phyloP scores from a whole-genome alignment of 2,329 filamentous ascomycete genomes.

The Aspergillus felis region DNA sequence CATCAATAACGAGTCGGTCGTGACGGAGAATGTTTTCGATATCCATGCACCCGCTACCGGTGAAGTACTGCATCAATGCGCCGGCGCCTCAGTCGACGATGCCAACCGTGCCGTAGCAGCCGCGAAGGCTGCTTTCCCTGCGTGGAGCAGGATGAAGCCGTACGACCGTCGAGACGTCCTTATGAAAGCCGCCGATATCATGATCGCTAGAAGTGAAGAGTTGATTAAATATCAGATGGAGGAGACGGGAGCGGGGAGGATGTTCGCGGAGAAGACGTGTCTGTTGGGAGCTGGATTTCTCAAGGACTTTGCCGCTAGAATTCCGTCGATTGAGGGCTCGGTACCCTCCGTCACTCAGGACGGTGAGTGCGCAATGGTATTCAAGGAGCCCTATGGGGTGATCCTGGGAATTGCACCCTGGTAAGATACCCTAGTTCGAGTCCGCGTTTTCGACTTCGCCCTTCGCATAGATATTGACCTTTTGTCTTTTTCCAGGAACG shows the following conservation, averaged over 20 bases:
- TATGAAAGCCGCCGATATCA: constrained; percentile 32
- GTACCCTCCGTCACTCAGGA: constrained; percentile 48
- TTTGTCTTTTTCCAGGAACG: constrained; percentile 43
- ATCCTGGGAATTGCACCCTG: constrained; percentile 77
- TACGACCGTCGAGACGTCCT: constrained; percentile 64
- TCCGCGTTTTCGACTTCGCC: neutral
- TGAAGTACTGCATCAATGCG: constrained; percentile 52
- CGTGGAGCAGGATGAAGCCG: constrained; percentile 64
- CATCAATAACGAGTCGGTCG: constrained; percentile 42
- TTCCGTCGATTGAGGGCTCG: constrained; percentile 46
- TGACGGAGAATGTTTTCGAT: constrained; percentile 39
- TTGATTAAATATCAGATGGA: constrained; percentile 56
- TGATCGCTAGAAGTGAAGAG: constrained; percentile 57
- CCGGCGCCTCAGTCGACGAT: constrained; percentile 54
- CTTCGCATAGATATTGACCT: neutral
- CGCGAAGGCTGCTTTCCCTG: constrained; percentile 64
- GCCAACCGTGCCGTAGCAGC: constrained; percentile 55
- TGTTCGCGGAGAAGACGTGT: constrained; percentile 36
- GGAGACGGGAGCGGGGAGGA: constrained; percentile 52
- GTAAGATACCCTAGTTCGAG: constrained; percentile 43
- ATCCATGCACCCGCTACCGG: constrained; percentile 55
- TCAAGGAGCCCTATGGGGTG: constrained; percentile 75
- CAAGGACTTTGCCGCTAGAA: constrained; percentile 50
- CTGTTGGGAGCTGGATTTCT: constrained; percentile 35
- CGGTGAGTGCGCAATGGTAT: constrained; percentile 58